Percentiles rank a stretch among this genome's conserved stretches.
Conservation (phyloP, 768 basidiomycete genomes). For the Serendipita indica region DNA sequence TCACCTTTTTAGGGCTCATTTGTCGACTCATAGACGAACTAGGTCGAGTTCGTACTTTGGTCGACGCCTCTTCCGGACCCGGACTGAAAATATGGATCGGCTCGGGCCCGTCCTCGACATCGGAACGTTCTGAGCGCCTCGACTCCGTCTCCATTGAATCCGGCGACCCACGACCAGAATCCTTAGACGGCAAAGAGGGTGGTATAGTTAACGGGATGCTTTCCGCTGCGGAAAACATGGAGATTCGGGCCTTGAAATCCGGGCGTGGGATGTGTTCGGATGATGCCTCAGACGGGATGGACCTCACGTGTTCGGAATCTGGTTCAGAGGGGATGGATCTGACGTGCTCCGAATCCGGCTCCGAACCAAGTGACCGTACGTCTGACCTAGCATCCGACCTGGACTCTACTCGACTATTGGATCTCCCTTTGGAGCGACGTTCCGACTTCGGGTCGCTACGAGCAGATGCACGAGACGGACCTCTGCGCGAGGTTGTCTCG, state of each 20-base stretch:
- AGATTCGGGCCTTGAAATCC: background rate
- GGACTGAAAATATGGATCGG: conserved; percentile 4
- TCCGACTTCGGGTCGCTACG: too few relatives aligned
- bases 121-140: background rate
- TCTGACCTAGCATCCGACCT: too few relatives aligned
- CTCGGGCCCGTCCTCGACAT: background rate
- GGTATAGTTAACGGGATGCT: background rate
- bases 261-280: background rate
- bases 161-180: conserved; percentile 3
- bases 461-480: background rate
- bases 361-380: too few relatives aligned
- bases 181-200: background rate
- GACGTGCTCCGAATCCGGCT: too few relatives aligned
- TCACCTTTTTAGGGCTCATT: background rate
- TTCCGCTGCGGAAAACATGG: background rate
- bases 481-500: background rate
- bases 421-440: too few relatives aligned
- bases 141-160: conserved; percentile 7
- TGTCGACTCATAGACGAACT: background rate
- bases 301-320: too few relatives aligned
- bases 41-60: background rate
- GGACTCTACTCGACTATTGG: too few relatives aligned
- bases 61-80: background rate
- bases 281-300: background rate
- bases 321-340: too few relatives aligned